Evolutionary conservation across 106 monocot species (phyloP).

Genomic region (Acanthochlamys bracteata): DNA sequence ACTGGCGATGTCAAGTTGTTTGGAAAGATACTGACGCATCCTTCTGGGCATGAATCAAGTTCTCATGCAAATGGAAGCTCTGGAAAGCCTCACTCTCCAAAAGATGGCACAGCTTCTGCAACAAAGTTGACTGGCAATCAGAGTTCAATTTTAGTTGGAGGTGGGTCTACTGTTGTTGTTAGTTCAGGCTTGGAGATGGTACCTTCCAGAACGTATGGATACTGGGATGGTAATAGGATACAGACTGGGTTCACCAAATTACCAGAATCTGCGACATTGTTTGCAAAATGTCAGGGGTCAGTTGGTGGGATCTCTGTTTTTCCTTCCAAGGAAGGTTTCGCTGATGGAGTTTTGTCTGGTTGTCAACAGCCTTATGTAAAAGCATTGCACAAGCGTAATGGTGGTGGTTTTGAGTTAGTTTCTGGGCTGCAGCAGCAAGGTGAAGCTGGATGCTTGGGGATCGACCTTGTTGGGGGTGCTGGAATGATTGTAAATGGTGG

Average conservation of each 20-base stretch:
- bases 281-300: slow-evolving; percentile 39
- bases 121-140: slow-evolving; percentile 1
- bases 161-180: slow-evolving; percentile 5
- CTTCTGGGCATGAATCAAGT: slow-evolving; percentile 19
- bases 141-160: slow-evolving; percentile 1
- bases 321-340: slow-evolving; percentile 21
- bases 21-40: slow-evolving; percentile 68
- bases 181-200: slow-evolving; percentile 15
- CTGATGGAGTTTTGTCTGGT: slow-evolving; percentile 7
- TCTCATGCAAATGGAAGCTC: slow-evolving; percentile 11
- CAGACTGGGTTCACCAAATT: slow-evolving; percentile 44
- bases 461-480: slow-evolving; percentile 9
- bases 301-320: slow-evolving; percentile 25
- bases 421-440: slow-evolving; percentile 44
- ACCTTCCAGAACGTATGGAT: slow-evolving; percentile 38
- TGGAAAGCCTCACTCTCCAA: slow-evolving; percentile 20
- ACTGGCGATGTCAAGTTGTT: slow-evolving; percentile 81
- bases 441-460: slow-evolving; percentile 10
- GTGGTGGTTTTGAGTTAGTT: slow-evolving; percentile 13
- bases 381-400: slow-evolving; percentile 16
- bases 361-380: slow-evolving; percentile 28
- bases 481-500: slow-evolving; percentile 17
- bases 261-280: slow-evolving; percentile 35
- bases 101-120: slow-evolving; percentile 8
- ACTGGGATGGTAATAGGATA: slow-evolving; percentile 44